A percentile compares a stretch with the other conserved stretches of the same genome.
Conservation (phyloP, 164 flowering plant species). For the Stephania cephalantha region DNA sequence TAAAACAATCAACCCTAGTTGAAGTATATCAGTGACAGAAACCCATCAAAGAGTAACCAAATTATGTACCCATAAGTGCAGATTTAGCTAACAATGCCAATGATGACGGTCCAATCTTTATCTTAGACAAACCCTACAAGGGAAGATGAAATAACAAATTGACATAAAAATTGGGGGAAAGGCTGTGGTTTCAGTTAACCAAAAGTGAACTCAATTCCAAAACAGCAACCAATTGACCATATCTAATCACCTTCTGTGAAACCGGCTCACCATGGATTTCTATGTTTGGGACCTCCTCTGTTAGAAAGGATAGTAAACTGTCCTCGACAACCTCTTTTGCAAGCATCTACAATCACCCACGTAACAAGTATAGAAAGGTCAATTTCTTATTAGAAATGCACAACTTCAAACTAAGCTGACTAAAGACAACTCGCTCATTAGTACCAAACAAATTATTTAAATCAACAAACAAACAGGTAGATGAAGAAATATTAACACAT, state of each 20-base stretch:
- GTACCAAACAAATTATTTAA: too few species aligned
- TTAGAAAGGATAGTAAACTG: slow-evolving; percentile 58
- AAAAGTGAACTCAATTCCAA: slow-evolving; percentile 8
- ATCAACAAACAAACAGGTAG: too few species aligned
- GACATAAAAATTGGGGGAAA: too few species aligned
- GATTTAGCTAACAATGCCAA: slow-evolving; percentile 77
- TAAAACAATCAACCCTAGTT: background rate
- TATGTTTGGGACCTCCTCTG: slow-evolving; percentile 49
- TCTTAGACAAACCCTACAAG: slow-evolving; percentile 64
- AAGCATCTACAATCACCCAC: slow-evolving; percentile 55
- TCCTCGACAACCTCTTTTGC: slow-evolving; percentile 89
- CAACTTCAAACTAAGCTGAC: background rate
- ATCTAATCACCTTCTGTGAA: slow-evolving; percentile 53
- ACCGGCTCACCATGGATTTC: slow-evolving; percentile 52
- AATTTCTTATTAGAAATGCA: background rate
- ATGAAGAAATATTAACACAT: too few species aligned
- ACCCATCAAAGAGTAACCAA: background rate
- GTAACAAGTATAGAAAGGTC: background rate
- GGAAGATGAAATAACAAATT: slow-evolving; percentile 4
- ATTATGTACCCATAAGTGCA: slow-evolving; percentile 73
- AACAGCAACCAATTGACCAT: background rate
- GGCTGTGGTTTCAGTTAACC: slow-evolving; percentile 1
- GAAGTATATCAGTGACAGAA: background rate
- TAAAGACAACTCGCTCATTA: too few species aligned
- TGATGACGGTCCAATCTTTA: slow-evolving; percentile 70